Evolutionary conservation across 1,284 basidiomycete genomes (phyloP), one percentile per base, ranked within the genome.

Genomic region (Ceratobasidium sp.): DNA sequence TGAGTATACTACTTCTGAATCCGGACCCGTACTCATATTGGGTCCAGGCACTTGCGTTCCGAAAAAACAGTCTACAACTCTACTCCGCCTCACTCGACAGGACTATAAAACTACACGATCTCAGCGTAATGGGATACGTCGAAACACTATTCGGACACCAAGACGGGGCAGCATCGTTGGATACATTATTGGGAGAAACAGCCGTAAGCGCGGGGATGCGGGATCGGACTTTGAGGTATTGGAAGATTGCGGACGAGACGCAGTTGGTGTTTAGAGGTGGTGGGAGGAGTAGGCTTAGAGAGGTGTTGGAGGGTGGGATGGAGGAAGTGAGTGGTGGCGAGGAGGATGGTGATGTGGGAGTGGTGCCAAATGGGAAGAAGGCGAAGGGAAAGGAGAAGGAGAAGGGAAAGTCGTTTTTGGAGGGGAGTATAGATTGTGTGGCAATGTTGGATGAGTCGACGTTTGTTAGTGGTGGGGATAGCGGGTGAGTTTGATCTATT

Each of bases 141-240:
- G 98, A 99, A 84, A 99, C 97, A 13, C 89, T 99, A 9, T 99
- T 98, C 84, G 97, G 97, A 0, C 97, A 99, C 84, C 98, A 99
- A 87, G 97, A 99, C 83, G 89, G 91, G 28, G 91, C 98, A 33
- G 87, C 95, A 13, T 87, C 88, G 4, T 84, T 99, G 1, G 95
- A 97, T 80, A 89, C 95, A 0, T 89, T 99, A 5, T 91, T 94
- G 40, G 91, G 91, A 2, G 96, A 98, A 83, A 91, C 93, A 0
- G 95, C 94, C 10, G 91, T 99, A 10, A 96, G 93, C 51, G 94
- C 94, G 0, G 97, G 98, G 12, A 94, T 93, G 0, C 88, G 97
- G 39, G 97, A 99, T 87, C 94, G 96, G 82, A 98, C 97, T 0
- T 91, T 93, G 80, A 90, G 97, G 33, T 98, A 92, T 86, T 99